Percentiles rank a stretch among this genome's conserved stretches.
These are phyloP conservation scores for Nannizziopsis barbatae DNA, from an alignment of 2,329 filamentous ascomycete genomes.

Conservation along the genomic window DNA sequence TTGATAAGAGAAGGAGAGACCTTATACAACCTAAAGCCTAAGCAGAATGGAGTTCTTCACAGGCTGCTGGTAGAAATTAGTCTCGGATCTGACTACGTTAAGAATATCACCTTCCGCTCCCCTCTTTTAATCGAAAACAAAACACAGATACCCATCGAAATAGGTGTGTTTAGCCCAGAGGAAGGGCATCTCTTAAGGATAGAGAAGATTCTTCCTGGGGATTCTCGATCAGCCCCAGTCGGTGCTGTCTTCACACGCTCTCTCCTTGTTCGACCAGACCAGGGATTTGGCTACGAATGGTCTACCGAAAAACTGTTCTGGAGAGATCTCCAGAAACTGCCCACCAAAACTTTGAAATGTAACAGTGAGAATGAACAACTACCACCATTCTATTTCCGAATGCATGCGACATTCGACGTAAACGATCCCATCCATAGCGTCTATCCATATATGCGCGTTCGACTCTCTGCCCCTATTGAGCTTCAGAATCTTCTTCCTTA, in stretches of 20 bases:
- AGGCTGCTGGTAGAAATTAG: constrained; percentile 84
- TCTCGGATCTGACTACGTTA: constrained; percentile 88
- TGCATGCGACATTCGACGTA: constrained; percentile 74
- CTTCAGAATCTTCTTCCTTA: constrained; percentile 91
- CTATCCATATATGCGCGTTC: constrained; percentile 91
- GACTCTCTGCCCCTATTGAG: constrained; percentile 82
- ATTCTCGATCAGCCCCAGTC: constrained; percentile 78
- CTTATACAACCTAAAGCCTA: constrained; percentile 77
- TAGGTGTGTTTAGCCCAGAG: constrained; percentile 78
- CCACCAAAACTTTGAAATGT: constrained; percentile 79
- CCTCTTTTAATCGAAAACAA: constrained; percentile 89
- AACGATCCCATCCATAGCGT: constrained; percentile 70
- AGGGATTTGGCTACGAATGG: constrained; percentile 95
- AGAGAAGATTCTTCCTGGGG: constrained; percentile 90
- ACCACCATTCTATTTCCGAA: constrained; percentile 90
- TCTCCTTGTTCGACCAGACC: constrained; percentile 77
- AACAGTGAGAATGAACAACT: constrained; percentile 65
- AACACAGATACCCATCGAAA: constrained; percentile 87
- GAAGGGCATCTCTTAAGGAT: constrained; percentile 91
- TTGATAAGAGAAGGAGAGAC: constrained; percentile 92
- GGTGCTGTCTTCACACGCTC: constrained; percentile 80
- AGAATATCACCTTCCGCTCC: constrained; percentile 91
- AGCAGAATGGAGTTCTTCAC: constrained; percentile 74
- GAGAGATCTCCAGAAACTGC: constrained; percentile 76
- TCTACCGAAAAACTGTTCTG: constrained; percentile 82